Evolutionary conservation across 108 stramenopile species (phyloP).

Genomic region (Craspedostauros australis): DNA sequence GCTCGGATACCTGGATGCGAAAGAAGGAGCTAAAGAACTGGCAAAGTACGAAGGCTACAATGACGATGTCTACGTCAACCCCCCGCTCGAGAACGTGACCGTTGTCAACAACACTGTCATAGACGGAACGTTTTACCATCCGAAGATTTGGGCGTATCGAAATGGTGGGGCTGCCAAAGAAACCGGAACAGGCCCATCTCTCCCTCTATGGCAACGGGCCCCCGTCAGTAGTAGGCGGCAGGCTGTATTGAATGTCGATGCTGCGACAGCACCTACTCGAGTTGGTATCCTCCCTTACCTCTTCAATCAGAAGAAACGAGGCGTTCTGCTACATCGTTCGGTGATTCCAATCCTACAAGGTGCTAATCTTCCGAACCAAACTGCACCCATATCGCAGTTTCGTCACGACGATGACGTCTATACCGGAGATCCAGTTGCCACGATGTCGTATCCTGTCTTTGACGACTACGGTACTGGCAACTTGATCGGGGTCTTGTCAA

Average conservation of each 20-base stretch:
- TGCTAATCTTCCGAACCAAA: not conserved
- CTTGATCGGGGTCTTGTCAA: not conserved
- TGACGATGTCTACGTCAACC: too few species aligned
- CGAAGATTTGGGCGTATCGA: not conserved
- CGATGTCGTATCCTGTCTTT: not conserved
- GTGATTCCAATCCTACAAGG: not conserved
- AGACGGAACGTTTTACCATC: not conserved
- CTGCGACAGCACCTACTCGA: not conserved
- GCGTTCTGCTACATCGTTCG: not conserved
- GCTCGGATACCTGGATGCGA: too few species aligned
- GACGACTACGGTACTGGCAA: not conserved
- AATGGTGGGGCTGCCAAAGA: not conserved
- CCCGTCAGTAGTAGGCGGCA: not conserved
- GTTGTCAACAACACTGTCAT: not conserved
- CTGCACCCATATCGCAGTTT: not conserved
- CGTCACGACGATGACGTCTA: not conserved
- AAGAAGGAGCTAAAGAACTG: too few species aligned
- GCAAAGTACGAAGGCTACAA: too few species aligned
- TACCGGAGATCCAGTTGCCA: not conserved
- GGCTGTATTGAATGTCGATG: not conserved
- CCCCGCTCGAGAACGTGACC: not conserved
- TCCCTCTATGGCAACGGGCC: not conserved
- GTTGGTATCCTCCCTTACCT: not conserved
- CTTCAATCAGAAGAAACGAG: not conserved
- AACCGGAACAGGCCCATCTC: not conserved